Base-by-base conservation (phyloP, 768 basidiomycete species). In the Phaeolepiota aurea region DNA sequence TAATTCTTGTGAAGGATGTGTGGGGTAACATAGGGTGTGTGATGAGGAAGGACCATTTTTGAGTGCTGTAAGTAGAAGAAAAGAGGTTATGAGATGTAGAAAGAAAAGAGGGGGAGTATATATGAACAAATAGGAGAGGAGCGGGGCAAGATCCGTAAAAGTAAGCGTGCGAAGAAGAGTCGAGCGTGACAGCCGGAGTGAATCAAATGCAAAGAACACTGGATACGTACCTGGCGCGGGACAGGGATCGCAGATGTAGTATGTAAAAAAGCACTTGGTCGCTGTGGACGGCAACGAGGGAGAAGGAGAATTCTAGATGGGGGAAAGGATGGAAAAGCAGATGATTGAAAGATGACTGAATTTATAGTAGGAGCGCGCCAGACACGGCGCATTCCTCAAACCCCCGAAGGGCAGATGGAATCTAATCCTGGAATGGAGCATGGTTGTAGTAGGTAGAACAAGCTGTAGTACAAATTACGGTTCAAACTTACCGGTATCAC, bases 1-100 rank as follows among this genome's bases (percentile, higher is more conserved):
- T 89, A 89, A 64, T 85, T 63, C 59, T 80, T 86, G 72, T 88
- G 87, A 57, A 87, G 80, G 64, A 89, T 89, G 62, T 87, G 86
- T 22, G 87, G 87, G 48, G 87, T 89, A 39, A 88, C 83, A 57
- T 89, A 87, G 52, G 87, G 87, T 5, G 87, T 87, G 32, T 80
- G 74, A 57, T 81, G 76, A 38, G 77, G 67, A 57, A 75, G 71
- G 49, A 78, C 76, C 83, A 85, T 86, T 50, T 50, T 76, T 35
- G 38, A 47, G 49, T 41, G 37, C 41, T 32, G 32, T 32, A 32
- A 20, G 28, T 36, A 38, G 20, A 38, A 43, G 19, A 49, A 31
- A 37, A 35, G 20, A 40, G 25, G 32, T 38, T 44, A n/a, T n/a
- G n/a, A n/a, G n/a, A n/a, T n/a, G n/a, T n/a, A n/a, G n/a, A n/a